Conservation (phyloP, 225 moss, liverwort and hornwort species). For the Physcomitrium patens region DNA sequence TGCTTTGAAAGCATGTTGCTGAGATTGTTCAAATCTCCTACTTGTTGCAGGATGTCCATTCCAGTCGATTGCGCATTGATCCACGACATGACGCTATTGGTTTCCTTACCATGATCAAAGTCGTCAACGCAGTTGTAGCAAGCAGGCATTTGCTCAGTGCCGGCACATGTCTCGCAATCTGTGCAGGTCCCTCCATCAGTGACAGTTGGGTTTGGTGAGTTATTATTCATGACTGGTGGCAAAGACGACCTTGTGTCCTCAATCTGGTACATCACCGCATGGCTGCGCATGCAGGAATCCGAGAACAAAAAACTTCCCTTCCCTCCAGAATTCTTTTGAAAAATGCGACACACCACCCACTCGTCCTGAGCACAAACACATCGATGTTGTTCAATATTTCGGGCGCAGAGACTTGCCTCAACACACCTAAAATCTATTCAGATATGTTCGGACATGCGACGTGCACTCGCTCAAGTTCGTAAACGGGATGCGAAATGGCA, state of each 20-base stretch:
- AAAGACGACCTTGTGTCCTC: slow-evolving; percentile 36
- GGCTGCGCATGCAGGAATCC: slow-evolving; percentile 25
- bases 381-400: slow-evolving; percentile 10
- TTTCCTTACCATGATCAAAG: slow-evolving; percentile 32
- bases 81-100: slow-evolving; percentile 45
- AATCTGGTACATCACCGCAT: slow-evolving; percentile 29
- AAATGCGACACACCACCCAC: slow-evolving; percentile 50
- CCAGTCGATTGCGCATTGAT: slow-evolving; percentile 27
- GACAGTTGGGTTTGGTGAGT: slow-evolving; percentile 54
- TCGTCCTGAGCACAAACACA: slow-evolving; percentile 32
- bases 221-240: slow-evolving; percentile 33
- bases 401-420: not conserved
- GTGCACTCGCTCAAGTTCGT: too few species aligned
- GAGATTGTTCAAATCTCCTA: slow-evolving; percentile 20
- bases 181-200: slow-evolving; percentile 52
- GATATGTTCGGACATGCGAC: too few species aligned
- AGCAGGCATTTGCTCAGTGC: slow-evolving; percentile 45
- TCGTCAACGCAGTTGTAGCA: slow-evolving; percentile 46
- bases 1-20: slow-evolving; percentile 30
- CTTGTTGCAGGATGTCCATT: slow-evolving; percentile 35
- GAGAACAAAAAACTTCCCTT: slow-evolving; percentile 37
- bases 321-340: slow-evolving; percentile 43
- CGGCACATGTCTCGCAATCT: slow-evolving; percentile 56
- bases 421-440: slow-evolving; percentile 4
- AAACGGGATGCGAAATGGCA: too few species aligned